Evolutionary conservation across 2,329 filamentous ascomycete species (phyloP).

Genomic region (Escovopsis sp.): DNA sequence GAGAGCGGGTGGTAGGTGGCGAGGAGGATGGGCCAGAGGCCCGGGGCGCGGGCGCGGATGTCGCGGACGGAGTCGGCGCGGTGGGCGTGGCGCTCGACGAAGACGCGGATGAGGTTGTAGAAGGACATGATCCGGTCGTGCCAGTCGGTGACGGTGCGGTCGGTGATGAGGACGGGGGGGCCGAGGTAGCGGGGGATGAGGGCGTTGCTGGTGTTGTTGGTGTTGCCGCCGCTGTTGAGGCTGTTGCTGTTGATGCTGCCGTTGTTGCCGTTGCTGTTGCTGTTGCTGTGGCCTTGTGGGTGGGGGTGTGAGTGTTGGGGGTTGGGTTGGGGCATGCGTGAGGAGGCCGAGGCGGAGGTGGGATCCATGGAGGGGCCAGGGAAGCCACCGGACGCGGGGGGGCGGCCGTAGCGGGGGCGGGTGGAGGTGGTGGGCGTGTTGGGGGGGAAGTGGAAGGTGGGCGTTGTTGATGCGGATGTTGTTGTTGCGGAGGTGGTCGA

Average conservation of each 20-base stretch:
- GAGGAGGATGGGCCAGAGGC: slow-evolving; percentile 22
- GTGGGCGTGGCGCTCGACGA: slow-evolving; percentile 20
- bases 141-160: slow-evolving; percentile 19
- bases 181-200: slow-evolving; percentile 9
- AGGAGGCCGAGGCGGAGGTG: slow-evolving; percentile 3
- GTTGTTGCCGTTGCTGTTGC: no score
- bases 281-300: no score
- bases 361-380: slow-evolving; percentile 5
- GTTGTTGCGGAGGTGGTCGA: no score
- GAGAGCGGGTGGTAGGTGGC: slow-evolving; percentile 23
- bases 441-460: no score
- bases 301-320: not conserved
- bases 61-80: slow-evolving; percentile 15
- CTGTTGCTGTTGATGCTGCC: slow-evolving; percentile 1
- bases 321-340: no score
- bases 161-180: slow-evolving; percentile 21
- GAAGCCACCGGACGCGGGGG: slow-evolving; percentile 10
- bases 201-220: slow-evolving; percentile 1
- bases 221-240: no score
- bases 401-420: slow-evolving; percentile 16
- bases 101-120: slow-evolving; percentile 19
- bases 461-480: no score
- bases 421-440: slow-evolving; percentile 14
- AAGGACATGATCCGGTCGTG: slow-evolving; percentile 22
- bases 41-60: slow-evolving; percentile 14